Conservation (phyloP, 495 filamentous ascomycete genomes). For the Friedmanniomyces simplex region DNA sequence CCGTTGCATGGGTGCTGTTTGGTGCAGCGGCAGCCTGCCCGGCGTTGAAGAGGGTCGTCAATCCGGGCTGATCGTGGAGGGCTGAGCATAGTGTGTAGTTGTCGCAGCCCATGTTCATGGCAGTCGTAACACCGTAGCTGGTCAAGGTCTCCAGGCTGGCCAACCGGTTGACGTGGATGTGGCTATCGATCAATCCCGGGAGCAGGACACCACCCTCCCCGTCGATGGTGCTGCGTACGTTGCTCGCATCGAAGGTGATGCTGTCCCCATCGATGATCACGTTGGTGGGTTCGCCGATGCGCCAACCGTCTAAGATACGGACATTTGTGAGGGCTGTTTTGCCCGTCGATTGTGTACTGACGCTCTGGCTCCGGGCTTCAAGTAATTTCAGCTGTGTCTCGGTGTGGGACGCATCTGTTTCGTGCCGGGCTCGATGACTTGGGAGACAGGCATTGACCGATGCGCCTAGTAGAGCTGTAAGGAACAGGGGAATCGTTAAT, state of each 20-base stretch:
- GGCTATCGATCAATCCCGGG: constrained; percentile 33
- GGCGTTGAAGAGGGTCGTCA: constrained; percentile 24
- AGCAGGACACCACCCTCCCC: constrained; percentile 27
- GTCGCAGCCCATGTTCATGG: constrained; percentile 30
- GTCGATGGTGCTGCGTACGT: constrained; percentile 19
- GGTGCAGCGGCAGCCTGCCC: constrained; percentile 23
- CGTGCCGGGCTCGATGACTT: background rate
- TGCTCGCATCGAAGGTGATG: background rate
- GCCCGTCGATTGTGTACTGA: background rate
- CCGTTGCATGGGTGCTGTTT: constrained; percentile 2
- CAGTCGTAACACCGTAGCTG: constrained; percentile 32
- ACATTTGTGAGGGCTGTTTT: constrained; percentile 11
- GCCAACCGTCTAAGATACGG: constrained; percentile 9
- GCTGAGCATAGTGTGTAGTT: constrained; percentile 23
- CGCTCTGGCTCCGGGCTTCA: background rate
- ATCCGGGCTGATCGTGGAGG: constrained; percentile 23
- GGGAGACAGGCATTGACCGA: background rate
- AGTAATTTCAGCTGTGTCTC: background rate
- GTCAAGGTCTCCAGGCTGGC: constrained; percentile 23
- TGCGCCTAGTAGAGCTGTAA: background rate
- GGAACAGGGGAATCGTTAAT: background rate
- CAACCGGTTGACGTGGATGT: constrained; percentile 23
- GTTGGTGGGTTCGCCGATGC: constrained; percentile 1
- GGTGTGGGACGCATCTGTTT: background rate
- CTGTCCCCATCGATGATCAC: constrained; percentile 3